Evolutionary conservation across 148 eudicot species (phyloP).

Genomic region (Nepenthes mirabilis): DNA sequence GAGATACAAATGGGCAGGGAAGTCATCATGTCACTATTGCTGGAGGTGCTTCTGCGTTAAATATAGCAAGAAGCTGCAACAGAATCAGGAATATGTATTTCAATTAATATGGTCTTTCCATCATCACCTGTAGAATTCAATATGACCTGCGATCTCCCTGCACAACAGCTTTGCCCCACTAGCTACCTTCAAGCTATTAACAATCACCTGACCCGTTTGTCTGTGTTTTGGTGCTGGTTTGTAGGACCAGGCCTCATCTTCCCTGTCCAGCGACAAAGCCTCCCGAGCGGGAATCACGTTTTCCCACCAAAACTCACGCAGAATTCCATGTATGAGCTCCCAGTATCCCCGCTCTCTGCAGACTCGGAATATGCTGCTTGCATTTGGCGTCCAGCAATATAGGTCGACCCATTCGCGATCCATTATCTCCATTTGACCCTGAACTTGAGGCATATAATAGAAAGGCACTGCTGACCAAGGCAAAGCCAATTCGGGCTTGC

Average conservation of each 20-base stretch:
- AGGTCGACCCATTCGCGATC: conserved; percentile 56
- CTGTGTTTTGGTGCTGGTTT: conserved; percentile 60
- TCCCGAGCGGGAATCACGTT: conserved; percentile 77
- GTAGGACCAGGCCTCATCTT: conserved; percentile 50
- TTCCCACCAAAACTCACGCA: conserved; percentile 92
- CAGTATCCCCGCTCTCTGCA: conserved; percentile 61
- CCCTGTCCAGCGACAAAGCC: conserved; percentile 34
- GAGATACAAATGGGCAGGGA: too few species aligned
- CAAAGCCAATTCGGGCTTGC: conserved; percentile 60
- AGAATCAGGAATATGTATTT: too few species aligned
- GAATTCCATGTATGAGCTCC: conserved; percentile 59
- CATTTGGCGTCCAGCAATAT: conserved; percentile 91
- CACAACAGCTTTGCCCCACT: conserved; percentile 60
- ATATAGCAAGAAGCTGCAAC: too few species aligned
- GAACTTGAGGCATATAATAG: conserved; percentile 96
- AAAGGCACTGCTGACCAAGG: conserved; percentile 85
- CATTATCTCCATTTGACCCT: conserved; percentile 97
- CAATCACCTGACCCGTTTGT: conserved; percentile 44
- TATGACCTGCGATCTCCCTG: conserved; percentile 80
- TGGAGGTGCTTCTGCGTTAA: too few species aligned
- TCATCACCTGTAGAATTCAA: conserved; percentile 51
- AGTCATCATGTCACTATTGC: too few species aligned
- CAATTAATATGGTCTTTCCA: not conserved
- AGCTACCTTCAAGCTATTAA: conserved; percentile 55
- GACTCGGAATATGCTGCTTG: conserved; percentile 66